Conservation (phyloP, 2,329 filamentous ascomycete species). For the Fragosphaeria purpurea region DNA sequence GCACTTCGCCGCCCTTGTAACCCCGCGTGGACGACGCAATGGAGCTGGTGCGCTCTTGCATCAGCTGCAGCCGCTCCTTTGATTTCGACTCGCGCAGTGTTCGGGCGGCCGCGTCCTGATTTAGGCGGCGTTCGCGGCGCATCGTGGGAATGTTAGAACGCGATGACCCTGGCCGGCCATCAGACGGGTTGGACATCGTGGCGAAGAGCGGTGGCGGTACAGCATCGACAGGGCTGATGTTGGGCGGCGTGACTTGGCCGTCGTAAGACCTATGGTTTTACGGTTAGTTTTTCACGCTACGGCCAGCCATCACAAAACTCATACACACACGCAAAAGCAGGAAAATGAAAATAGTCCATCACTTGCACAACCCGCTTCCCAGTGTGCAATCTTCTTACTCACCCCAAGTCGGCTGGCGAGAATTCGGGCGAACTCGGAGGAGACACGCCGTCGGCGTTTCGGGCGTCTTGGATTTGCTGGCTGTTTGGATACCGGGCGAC, state of each 20-base stretch:
- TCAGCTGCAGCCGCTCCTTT: constrained; percentile 22
- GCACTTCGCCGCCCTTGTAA: constrained; percentile 30
- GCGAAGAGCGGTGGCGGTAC: background rate
- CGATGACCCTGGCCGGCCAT: constrained; percentile 6
- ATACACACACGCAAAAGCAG: background rate
- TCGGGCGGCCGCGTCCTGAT: constrained; percentile 28
- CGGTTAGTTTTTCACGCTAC: background rate
- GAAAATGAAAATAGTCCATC: too few relatives aligned
- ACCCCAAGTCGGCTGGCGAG: constrained; percentile 27
- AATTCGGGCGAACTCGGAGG: constrained; percentile 48
- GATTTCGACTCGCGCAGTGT: constrained; percentile 30
- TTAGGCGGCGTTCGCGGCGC: constrained; percentile 40
- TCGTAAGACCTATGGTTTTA: constrained; percentile 2
- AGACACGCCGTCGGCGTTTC: constrained; percentile 32
- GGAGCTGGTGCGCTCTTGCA: constrained; percentile 15
- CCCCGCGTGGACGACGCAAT: constrained; percentile 8
- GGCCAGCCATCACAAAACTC: too few relatives aligned
- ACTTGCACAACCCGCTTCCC: too few relatives aligned
- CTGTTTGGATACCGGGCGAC: constrained; percentile 3
- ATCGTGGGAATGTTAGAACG: constrained; percentile 37
- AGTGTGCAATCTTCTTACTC: constrained; percentile 20
- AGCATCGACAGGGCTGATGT: constrained; percentile 35
- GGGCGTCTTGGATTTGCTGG: background rate
- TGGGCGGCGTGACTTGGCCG: background rate
- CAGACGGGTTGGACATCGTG: constrained; percentile 11